Base-by-base conservation (phyloP, 148 eudicot species). In the Rhododendron vialii region DNA sequence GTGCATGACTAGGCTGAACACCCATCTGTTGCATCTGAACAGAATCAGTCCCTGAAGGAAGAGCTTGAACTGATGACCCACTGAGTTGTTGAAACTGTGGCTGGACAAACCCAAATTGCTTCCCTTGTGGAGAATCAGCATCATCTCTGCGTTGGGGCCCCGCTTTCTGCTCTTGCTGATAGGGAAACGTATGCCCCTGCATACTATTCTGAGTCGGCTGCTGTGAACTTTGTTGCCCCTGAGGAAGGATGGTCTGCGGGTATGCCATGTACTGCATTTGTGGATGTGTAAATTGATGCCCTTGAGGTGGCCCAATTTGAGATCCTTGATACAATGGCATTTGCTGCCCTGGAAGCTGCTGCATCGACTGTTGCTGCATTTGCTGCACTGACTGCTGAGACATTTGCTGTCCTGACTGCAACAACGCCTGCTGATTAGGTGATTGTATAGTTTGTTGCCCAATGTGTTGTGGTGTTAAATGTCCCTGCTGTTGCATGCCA, bases 91-190 rank as follows among this genome's bases (percentile, higher is more conserved):
- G 94, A 87, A 87, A 80, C 43, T 87, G 94, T 38, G 92, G 82
- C 30, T 92, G 87, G 15, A 93, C 85, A 74, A 85, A 86, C 81
- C 90, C 93, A 84, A 88, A 57, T 82, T 88, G 92, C 80, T 92
- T 95, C 75, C 86, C 89, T 86, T 90, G 93, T 48, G 87, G 89
- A 85, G 85, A 76, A 65, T 90, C 95, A 88, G 83, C 84, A 83
- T 96, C 95, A 59, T 92, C 95, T 76, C 90, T 93, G 15, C 74
- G 94, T 73, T 87, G 87, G 30, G 85, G 78, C 55, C 89, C 93
- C 35, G 87, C 77, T 87, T 86, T 92, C 55, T 90, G 88, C 87
- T 95, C 99, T 78, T 89, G 95, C 65, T 89, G 94, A 80, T 91
- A 88, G 3, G 93, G 80, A 84, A 91, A 91, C 17, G 85, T 91